Base-by-base conservation (phyloP, 495 filamentous ascomycete genomes). In the Evernia prunastri region DNA sequence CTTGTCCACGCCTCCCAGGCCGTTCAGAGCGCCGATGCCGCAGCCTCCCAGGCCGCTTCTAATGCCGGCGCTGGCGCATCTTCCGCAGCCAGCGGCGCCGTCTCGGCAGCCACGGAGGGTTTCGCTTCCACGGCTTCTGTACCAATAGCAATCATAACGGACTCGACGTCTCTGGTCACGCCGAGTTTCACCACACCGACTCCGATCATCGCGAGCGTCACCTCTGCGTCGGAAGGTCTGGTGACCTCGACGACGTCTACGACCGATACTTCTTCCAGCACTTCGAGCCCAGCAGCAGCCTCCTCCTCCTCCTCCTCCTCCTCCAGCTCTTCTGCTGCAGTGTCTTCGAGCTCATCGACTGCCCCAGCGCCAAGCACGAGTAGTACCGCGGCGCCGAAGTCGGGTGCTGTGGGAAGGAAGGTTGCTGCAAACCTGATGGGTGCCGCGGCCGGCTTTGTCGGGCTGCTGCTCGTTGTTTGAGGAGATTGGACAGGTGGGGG, bases 351-450 rank as follows among this genome's bases (percentile, higher is more conserved):
- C 25, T 54, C 51, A 33, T 33, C 51, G 8, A 33, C 51, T 18
- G 13, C 29, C 13, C 27, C 51, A 7, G 51, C 51, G 17, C 33
- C 65, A 35, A 54, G 60, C 17, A 23, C 65, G 17, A 67, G 65
- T 25, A 63, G 60, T 60, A 67, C 65, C 11, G 56, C 61, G 36
- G 65, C 65, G 60, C 65, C 65, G 27, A 42, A 59, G 9, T 59
- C 56, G 18, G 23, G 56, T 13, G 62, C 56, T 35, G 27, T 42
- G 40, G 18, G 33, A 9, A 35, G 27, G 18, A 37, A 39, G 20
- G 17, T 36, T 49, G 42, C 23, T 1, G n/a, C 40, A 36, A 64
- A n/a, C 4, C 20, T 56, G 13, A 8, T 64, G 29, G 43, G 56
- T 15, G 31, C 18, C 20, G n/a, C 51, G 15, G 62, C 43, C 36